phyloP scores from a whole-genome alignment of 306 rosid genomes.

The Lathyrus aphaca region DNA sequence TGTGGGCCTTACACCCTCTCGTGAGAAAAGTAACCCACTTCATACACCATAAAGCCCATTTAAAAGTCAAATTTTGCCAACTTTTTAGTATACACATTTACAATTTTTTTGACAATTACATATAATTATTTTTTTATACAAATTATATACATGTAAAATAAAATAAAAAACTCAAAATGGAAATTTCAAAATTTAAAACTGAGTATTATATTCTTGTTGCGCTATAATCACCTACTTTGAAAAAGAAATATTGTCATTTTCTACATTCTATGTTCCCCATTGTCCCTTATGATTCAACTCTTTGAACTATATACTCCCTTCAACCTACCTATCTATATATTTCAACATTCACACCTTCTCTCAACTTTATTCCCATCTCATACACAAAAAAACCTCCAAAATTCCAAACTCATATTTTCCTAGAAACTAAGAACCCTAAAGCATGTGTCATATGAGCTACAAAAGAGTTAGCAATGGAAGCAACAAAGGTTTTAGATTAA shows the following conservation, averaged over 20 bases:
- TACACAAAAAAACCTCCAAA: not conserved
- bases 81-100: not conserved
- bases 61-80: slow-evolving; percentile 44
- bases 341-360: slow-evolving; percentile 11
- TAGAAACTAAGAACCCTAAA: not conserved
- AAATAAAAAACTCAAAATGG: not conserved
- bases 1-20: slow-evolving; percentile 2
- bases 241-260: slow-evolving; percentile 38
- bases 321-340: slow-evolving; percentile 3
- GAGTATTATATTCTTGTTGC: slow-evolving; percentile 32
- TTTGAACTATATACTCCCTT: slow-evolving; percentile 2
- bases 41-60: slow-evolving; percentile 20
- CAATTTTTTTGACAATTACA: too few relatives aligned
- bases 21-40: slow-evolving; percentile 27
- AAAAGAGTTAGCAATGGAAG: slow-evolving; percentile 43
- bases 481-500: slow-evolving; percentile 58
- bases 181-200: slow-evolving; percentile 31
- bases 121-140: too few relatives aligned
- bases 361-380: slow-evolving; percentile 27
- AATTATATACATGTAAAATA: too few relatives aligned
- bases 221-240: slow-evolving; percentile 49
- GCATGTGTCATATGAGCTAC: slow-evolving; percentile 55
- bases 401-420: slow-evolving; percentile 28
- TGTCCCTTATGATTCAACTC: slow-evolving; percentile 39
- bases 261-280: slow-evolving; percentile 34